Base-by-base conservation (phyloP, 306 rosid species). In the Astragalus glycyphyllos region DNA sequence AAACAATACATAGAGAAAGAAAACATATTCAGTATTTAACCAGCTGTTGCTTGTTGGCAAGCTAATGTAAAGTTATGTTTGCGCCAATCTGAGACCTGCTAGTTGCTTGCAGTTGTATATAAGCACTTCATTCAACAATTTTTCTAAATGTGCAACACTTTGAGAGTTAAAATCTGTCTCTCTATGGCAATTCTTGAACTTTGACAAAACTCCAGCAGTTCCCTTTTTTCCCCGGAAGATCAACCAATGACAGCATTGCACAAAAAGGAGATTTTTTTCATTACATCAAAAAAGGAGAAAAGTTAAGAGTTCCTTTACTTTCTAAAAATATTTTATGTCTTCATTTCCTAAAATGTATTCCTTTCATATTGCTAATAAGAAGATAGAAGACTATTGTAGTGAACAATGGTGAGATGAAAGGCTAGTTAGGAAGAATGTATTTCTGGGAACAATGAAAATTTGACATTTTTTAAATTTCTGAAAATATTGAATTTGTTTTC, bases 11-110 rank as follows among this genome's bases (percentile, higher is more conserved):
- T 4, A 45, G 7, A 8, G 26, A 26, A 72, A 56, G 59, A 40
- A 29, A 72, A 47, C 50, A 47, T 46, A 45, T 58, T 26, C 55
- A 32, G 20, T 31, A 41, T 70, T 54, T 37, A 40, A 54, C 46
- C 45, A 45, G 23, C 16, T 11, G 7, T 23, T 23, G 31, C 31
- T 26, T 26, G 31, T 26, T 15, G 11, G 5, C 6, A 4, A 17
- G 37, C 16, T 58, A 31, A 7, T 31, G 37, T 37, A 58, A 34
- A 71, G 31, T 71, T 7, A 59, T 16, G 29, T 9, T 29, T 32
- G 68, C 11, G 57, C 37, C 12, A 57, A 71, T 45, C 13, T 29
- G 11, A 58, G 37, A 46, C 47, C 7, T 56, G 5, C 32, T 58
- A 26, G 4, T 26, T 26, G 31, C 31, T 3, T 26, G 31, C 3